A percentile compares a stretch with the other conserved stretches of the same genome.
These are phyloP conservation scores for Penicillium freii DNA, from an alignment of 2,329 filamentous ascomycete species.

Conservation along the genomic window DNA sequence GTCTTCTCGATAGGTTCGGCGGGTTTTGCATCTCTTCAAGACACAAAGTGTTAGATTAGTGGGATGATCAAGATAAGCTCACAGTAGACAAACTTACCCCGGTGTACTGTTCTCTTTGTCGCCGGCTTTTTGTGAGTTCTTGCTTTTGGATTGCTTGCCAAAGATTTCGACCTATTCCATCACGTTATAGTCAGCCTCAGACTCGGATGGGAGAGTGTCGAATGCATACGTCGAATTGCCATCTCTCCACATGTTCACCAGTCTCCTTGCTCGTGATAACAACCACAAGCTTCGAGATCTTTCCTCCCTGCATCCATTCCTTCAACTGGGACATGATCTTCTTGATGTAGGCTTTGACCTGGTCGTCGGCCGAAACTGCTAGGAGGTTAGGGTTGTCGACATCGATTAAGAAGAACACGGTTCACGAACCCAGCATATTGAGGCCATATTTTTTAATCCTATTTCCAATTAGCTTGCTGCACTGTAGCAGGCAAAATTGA, in stretches of 20 bases:
- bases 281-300: conserved; percentile 95
- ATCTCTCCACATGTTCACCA: conserved; percentile 90
- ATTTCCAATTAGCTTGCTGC: conserved; percentile 4
- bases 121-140: conserved; percentile 48
- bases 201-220: neutral
- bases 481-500: neutral
- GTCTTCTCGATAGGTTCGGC: conserved; percentile 66
- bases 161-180: conserved; percentile 55
- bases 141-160: conserved; percentile 51
- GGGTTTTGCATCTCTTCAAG: conserved; percentile 30
- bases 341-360: conserved; percentile 98
- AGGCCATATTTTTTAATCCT: conserved; percentile 98
- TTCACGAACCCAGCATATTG: conserved; percentile 76
- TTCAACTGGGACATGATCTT: conserved; percentile 98
- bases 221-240: conserved; percentile 84
- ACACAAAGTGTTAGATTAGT: conserved; percentile 7
- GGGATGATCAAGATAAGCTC: too few species aligned
- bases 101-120: conserved; percentile 70
- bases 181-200: conserved; percentile 9
- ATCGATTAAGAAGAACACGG: neutral
- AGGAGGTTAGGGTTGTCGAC: conserved; percentile 9
- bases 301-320: conserved; percentile 95
- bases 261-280: conserved; percentile 97
- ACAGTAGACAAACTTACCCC: conserved; percentile 44
- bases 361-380: conserved; percentile 86